phyloP scores from a whole-genome alignment of 2,329 filamentous ascomycete genomes.

The Cytospora mali region DNA sequence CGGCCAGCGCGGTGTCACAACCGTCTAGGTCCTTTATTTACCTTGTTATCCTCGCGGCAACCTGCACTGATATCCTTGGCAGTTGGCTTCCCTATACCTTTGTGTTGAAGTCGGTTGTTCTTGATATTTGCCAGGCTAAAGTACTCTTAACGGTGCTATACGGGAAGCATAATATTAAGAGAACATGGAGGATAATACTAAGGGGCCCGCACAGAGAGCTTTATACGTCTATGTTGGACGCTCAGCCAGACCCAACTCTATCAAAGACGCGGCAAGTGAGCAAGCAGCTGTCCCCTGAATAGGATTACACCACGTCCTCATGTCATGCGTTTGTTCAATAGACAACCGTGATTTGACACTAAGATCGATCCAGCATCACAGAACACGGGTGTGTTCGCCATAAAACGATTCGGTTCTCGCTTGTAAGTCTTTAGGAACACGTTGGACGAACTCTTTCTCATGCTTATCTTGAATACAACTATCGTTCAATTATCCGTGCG shows the following conservation, averaged over 20 bases:
- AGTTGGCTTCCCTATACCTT: background rate
- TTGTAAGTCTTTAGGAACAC: background rate
- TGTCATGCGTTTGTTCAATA: background rate
- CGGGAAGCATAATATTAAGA: conserved; percentile 12
- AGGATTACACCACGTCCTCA: background rate
- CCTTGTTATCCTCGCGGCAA: background rate
- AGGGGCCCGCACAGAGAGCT: conserved; percentile 1
- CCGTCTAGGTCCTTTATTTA: background rate
- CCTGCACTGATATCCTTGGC: background rate
- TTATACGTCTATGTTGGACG: background rate
- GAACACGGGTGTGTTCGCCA: background rate
- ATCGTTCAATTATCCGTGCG: background rate
- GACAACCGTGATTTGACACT: background rate
- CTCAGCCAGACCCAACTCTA: background rate
- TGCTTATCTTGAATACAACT: background rate
- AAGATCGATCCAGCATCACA: background rate
- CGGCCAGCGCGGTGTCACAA: background rate
- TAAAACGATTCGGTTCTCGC: background rate
- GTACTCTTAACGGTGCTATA: background rate
- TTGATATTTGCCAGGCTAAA: background rate
- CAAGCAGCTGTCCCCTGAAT: background rate
- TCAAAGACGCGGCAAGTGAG: conserved; percentile 11
- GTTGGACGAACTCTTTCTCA: background rate
- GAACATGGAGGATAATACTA: conserved; percentile 18
- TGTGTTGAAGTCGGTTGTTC: background rate